These are phyloP conservation scores for Trichoderma sp. DNA, from an alignment of 2,329 filamentous ascomycete genomes.

Conservation along the genomic window DNA sequence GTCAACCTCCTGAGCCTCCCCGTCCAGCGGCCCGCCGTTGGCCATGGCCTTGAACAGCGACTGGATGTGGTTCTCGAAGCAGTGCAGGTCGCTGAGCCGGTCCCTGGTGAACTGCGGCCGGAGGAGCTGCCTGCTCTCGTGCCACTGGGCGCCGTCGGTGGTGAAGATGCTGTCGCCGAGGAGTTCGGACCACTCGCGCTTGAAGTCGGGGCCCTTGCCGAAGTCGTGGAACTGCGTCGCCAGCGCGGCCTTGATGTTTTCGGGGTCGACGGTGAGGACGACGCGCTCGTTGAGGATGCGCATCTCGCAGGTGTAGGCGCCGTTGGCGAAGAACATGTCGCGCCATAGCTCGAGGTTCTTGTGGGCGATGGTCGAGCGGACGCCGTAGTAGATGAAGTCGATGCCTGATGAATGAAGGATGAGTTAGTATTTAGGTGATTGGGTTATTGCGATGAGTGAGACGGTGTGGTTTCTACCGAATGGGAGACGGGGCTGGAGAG, in stretches of 20 bases:
- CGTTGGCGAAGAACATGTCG: conserved; percentile 47
- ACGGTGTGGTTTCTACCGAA: conserved; percentile 44
- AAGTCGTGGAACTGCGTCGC: conserved; percentile 83
- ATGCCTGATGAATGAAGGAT: conserved; percentile 49
- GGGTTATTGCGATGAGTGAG: not conserved
- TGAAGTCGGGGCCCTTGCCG: conserved; percentile 77
- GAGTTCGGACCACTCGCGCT: conserved; percentile 73
- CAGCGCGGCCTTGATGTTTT: conserved; percentile 87
- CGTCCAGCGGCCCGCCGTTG: conserved; percentile 58
- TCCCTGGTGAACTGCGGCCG: conserved; percentile 86
- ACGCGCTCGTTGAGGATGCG: conserved; percentile 59
- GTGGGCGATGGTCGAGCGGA: conserved; percentile 56
- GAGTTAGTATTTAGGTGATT: no score
- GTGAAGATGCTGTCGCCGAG: conserved; percentile 75
- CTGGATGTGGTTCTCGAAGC: conserved; percentile 78
- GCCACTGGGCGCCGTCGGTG: conserved; percentile 79
- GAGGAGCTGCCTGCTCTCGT: conserved; percentile 76
- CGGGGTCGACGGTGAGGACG: conserved; percentile 77
- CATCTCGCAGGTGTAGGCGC: conserved; percentile 62
- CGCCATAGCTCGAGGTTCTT: conserved; percentile 65
- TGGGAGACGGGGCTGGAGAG: conserved; percentile 45
- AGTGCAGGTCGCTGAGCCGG: conserved; percentile 77
- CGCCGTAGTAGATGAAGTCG: conserved; percentile 62
- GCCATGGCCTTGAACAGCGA: conserved; percentile 70
- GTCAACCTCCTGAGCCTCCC: conserved; percentile 66